These are phyloP conservation scores for Debaryomyces coudertii DNA, from an alignment of 1,139 yeast genomes.

Conservation along the genomic window DNA sequence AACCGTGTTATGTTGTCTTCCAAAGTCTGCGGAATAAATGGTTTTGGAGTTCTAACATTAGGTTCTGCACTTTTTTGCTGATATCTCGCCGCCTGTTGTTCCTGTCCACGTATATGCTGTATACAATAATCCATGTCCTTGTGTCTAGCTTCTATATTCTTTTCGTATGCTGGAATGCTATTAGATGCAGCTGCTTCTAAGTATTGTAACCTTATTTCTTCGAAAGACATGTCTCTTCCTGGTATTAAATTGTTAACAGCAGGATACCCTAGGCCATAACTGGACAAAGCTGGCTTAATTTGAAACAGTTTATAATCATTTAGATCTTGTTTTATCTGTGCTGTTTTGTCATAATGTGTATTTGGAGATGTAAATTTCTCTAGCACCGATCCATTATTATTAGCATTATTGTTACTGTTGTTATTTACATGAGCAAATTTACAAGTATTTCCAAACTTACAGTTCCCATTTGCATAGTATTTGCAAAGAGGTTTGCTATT, in stretches of 20 bases:
- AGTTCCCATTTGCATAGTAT: constrained; percentile 25
- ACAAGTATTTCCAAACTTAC: constrained; percentile 28
- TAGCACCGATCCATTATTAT: constrained; percentile 9
- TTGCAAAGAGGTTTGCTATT: constrained; percentile 18
- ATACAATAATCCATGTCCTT: constrained; percentile 53
- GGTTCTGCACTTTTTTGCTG: constrained; percentile 52
- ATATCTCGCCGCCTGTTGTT: constrained; percentile 58
- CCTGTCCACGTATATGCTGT: constrained; percentile 38
- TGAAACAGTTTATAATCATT: constrained; percentile 17
- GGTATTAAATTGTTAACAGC: constrained; percentile 42
- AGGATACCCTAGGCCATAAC: constrained; percentile 31
- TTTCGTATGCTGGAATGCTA: constrained; percentile 40
- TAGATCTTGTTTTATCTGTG: constrained; percentile 21
- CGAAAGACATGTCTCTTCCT: constrained; percentile 59
- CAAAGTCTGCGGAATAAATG: constrained; percentile 41
- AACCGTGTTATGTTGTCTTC: constrained; percentile 27
- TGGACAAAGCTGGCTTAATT: constrained; percentile 25
- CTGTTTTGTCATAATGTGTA: constrained; percentile 15
- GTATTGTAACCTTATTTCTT: constrained; percentile 55
- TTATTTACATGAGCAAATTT: constrained; percentile 22
- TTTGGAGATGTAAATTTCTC: constrained; percentile 14
- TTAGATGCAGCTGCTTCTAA: constrained; percentile 45
- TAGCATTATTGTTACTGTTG: constrained; percentile 4
- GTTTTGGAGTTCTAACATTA: constrained; percentile 29
- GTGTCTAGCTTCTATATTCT: constrained; percentile 41